Percentiles rank a stretch among this genome's conserved stretches.
phyloP scores from a whole-genome alignment of 306 rosid genomes.

The Cajanus cajan region DNA sequence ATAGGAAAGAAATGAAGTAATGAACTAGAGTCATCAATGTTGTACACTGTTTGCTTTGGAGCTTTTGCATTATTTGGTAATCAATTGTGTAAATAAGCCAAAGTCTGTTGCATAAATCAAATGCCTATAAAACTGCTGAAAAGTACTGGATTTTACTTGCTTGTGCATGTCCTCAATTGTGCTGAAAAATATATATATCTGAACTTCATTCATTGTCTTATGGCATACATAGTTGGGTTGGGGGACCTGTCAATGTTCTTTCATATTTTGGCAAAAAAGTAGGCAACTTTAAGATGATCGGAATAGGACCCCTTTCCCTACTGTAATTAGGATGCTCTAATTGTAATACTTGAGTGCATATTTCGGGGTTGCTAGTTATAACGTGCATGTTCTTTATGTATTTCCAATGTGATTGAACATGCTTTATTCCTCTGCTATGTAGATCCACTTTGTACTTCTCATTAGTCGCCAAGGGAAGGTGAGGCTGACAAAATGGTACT shows the following conservation, averaged over 20 bases:
- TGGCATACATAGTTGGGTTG: not conserved
- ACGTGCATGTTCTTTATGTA: not conserved
- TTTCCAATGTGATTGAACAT: conserved; percentile 8
- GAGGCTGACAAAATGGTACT: conserved; percentile 92
- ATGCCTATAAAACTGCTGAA: not conserved
- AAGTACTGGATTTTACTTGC: not conserved
- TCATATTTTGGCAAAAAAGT: not conserved
- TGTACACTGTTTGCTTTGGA: not conserved
- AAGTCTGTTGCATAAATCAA: not conserved
- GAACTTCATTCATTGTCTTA: not conserved
- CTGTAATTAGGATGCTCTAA: not conserved
- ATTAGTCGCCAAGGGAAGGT: conserved; percentile 97
- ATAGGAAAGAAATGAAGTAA: not conserved
- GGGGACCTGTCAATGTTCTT: not conserved
- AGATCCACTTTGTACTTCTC: conserved; percentile 90
- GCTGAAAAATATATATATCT: not conserved
- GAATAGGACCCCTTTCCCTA: not conserved
- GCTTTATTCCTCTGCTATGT: conserved; percentile 26
- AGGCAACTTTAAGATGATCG: not conserved
- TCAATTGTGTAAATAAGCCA: not conserved
- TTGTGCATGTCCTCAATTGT: not conserved
- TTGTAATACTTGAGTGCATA: not conserved
- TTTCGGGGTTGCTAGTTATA: not conserved
- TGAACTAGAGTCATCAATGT: not conserved
- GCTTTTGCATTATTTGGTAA: not conserved